Conservation (phyloP, 176 grass and related monocot species). For the Themeda triandra region DNA sequence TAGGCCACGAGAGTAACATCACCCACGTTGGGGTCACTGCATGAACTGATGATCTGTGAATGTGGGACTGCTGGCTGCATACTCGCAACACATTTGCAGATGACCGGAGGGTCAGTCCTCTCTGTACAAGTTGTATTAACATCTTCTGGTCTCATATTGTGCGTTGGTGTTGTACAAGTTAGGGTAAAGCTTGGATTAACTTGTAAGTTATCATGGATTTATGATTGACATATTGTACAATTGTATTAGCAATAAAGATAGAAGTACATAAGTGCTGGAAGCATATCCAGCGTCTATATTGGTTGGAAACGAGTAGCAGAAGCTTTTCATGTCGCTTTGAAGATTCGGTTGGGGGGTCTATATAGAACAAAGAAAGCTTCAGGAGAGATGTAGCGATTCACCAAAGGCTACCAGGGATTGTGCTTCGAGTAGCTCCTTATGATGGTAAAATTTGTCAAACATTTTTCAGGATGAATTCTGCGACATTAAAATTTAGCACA, state of each 20-base stretch:
- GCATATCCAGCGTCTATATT: slow-evolving; percentile 13
- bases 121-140: slow-evolving; percentile 45
- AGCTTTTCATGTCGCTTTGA: neutral
- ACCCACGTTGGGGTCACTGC: neutral
- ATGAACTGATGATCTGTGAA: slow-evolving; percentile 19
- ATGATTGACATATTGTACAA: slow-evolving; percentile 51
- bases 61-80: slow-evolving; percentile 7
- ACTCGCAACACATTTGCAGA: slow-evolving; percentile 26
- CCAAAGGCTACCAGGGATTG: neutral
- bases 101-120: slow-evolving; percentile 18
- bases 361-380: neutral
- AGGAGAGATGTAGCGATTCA: neutral
- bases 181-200: slow-evolving; percentile 43
- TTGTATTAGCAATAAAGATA: slow-evolving; percentile 51
- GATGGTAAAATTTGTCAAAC: neutral
- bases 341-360: neutral
- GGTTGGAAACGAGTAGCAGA: neutral
- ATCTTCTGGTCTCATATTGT: slow-evolving; percentile 30
- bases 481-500: neutral
- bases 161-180: slow-evolving; percentile 50
- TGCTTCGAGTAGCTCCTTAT: neutral
- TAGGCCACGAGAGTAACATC: slow-evolving; percentile 58
- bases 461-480: neutral
- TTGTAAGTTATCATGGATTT: slow-evolving; percentile 47
- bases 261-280: slow-evolving; percentile 33